Evolutionary conservation across 805 yeast species (phyloP), one percentile per base, ranked within the genome.

Genomic region (Starmera amethionina): DNA sequence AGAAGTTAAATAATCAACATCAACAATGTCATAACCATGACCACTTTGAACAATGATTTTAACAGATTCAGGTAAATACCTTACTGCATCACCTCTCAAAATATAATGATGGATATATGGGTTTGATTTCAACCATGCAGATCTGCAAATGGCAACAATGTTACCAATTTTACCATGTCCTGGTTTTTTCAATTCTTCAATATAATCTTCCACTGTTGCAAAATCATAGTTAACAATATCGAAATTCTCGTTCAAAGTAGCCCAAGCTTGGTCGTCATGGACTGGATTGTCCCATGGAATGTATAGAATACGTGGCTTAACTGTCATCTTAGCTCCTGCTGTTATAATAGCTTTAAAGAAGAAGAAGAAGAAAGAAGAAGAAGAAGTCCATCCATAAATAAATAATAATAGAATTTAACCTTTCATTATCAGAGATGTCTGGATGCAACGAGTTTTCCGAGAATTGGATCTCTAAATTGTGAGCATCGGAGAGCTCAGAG

Each of bases 11-110:
- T 58, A 59, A 11, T 58, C 63, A 27, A 64, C 59, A 42, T 64
- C 68, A 27, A 60, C 68, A 15, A 60, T 59, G 43, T 64, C 68
- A 42, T 54, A 60, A 0, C 70, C 70, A 46, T 64, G 68, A 0
- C 70, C 70, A 0, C 67, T 60, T 38, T 60, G 65, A 5, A 56
- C 64, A 38, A 63, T 52, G 25, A 63, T 53, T 46, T 64, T 57
- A 13, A 60, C 59, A 0, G 64, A 48, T 8, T 60, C 56, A 3
- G 70, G 68, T 8, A 60, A 15, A 10, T 48, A 33, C 31, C 49
- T 53, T 3, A 60, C 63, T 2, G 63, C 47, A 10, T 63, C 68
- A 30, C 51, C 59, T 40, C 67, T 52, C 42, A 59, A 54, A 1
- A 58, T 42, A 33, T 44, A 61, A 34, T 64, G 68, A 35, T 60